Conservation (phyloP, 179 eudicot species). For the Spinacia oleracea region DNA sequence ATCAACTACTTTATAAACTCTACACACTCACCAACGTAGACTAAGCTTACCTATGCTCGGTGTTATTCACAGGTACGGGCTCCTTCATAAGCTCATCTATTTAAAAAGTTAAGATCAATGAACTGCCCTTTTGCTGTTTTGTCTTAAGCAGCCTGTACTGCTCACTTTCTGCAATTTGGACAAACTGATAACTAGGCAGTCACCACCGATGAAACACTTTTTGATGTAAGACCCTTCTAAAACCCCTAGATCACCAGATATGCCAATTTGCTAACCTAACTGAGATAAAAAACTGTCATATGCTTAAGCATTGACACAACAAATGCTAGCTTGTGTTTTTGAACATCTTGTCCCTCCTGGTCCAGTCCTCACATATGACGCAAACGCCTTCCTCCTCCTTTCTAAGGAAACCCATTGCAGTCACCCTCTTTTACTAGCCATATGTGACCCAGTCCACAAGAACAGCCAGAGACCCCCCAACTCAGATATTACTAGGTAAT, state of each 20-base stretch:
- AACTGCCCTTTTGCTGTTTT: no score
- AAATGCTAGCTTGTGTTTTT: neutral
- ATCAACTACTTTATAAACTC: neutral
- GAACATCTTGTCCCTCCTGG: neutral
- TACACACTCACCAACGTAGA: neutral
- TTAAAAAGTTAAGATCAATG: no score
- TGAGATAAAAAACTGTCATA: neutral
- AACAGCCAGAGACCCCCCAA: neutral
- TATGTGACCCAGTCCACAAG: neutral
- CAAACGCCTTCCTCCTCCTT: neutral
- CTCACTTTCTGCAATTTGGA: no score
- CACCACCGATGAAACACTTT: neutral
- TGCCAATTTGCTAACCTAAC: neutral
- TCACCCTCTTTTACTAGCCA: neutral
- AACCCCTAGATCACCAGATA: neutral
- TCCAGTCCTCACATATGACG: neutral
- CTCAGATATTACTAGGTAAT: neutral
- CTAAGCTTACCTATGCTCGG: no score
- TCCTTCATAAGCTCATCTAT: no score
- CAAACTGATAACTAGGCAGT: neutral
- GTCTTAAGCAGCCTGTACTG: no score
- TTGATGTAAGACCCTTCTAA: neutral
- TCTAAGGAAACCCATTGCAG: neutral
- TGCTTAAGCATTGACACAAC: neutral
- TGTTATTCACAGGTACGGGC: no score